A percentile compares a stretch with the other conserved stretches of the same genome.
phyloP scores from a whole-genome alignment of 2,329 filamentous ascomycete species.

The Echinosphaeria canescens region DNA sequence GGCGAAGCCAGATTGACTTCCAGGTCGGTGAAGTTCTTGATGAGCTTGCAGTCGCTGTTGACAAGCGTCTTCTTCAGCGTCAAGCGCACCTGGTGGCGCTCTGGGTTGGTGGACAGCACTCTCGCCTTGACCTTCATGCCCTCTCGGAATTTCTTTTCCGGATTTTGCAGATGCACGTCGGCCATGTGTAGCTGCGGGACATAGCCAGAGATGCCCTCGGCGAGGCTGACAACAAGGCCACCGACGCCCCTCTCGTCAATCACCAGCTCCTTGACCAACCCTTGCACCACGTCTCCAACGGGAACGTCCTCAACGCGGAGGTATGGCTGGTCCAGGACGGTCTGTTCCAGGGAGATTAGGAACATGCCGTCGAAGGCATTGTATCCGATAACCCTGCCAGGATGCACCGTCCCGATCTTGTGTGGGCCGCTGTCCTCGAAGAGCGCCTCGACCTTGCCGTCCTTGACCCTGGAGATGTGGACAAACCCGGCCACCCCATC shows the following conservation, averaged over 20 bases:
- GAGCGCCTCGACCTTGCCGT: constrained; percentile 71
- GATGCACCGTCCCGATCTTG: constrained; percentile 58
- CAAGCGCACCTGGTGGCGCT: constrained; percentile 60
- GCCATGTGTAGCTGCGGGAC: constrained; percentile 78
- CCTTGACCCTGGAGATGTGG: constrained; percentile 82
- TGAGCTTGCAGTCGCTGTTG: constrained; percentile 65
- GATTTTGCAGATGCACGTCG: constrained; percentile 71
- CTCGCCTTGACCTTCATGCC: constrained; percentile 68
- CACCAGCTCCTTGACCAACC: constrained; percentile 67
- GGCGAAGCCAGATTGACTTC: constrained; percentile 55
- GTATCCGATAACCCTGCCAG: constrained; percentile 67
- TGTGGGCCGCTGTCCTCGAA: constrained; percentile 58
- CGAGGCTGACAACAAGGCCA: constrained; percentile 63
- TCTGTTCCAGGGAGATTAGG: constrained; percentile 65
- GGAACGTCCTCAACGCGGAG: constrained; percentile 81
- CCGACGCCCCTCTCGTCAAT: constrained; percentile 58
- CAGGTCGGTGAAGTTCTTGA: constrained; percentile 59
- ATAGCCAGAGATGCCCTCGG: constrained; percentile 74
- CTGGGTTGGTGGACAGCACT: constrained; percentile 58
- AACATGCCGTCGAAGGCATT: constrained; percentile 74
- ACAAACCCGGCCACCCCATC: constrained; percentile 63
- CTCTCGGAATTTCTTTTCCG: constrained; percentile 89
- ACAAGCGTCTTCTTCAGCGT: constrained; percentile 90
- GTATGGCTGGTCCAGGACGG: constrained; percentile 68
- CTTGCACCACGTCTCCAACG: constrained; percentile 60